Percentiles rank a stretch among this genome's conserved stretches.
phyloP scores from a whole-genome alignment of 371 early-diverging fungal species.

The Mycotypha africana region DNA sequence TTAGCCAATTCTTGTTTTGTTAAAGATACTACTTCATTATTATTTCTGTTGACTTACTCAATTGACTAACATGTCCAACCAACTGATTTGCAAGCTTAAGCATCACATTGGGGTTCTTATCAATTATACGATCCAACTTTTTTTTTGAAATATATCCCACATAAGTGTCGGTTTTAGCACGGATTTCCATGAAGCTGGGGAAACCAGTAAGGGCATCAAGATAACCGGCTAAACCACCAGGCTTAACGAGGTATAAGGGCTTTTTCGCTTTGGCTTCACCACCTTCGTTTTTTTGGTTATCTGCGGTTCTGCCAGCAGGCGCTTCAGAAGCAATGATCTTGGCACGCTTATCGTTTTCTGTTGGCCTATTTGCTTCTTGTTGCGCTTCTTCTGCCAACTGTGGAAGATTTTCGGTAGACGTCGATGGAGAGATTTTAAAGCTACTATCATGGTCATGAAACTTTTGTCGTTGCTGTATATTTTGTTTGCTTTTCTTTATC shows the following conservation, averaged over 20 bases:
- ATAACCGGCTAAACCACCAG: constrained; percentile 92
- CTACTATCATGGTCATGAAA: constrained; percentile 7
- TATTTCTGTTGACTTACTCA: constrained; percentile 44
- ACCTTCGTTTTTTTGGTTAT: constrained; percentile 10
- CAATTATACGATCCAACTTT: constrained; percentile 78
- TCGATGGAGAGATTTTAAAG: constrained; percentile 7
- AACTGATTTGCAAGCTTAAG: constrained; percentile 87
- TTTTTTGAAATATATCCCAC: constrained; percentile 85
- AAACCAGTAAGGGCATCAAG: constrained; percentile 87
- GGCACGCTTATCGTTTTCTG: constrained; percentile 1
- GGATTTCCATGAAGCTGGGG: constrained; percentile 80
- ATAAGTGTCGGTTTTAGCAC: constrained; percentile 75
- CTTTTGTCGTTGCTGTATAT: not conserved
- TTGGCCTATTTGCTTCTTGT: not conserved
- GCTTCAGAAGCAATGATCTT: constrained; percentile 28
- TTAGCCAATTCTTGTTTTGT: not conserved
- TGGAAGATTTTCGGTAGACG: not conserved
- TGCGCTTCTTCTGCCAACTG: too few species aligned
- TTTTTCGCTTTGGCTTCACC: constrained; percentile 22
- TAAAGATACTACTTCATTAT: not conserved
- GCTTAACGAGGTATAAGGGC: constrained; percentile 66
- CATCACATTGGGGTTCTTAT: constrained; percentile 76
- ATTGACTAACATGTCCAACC: constrained; percentile 73
- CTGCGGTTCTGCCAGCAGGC: constrained; percentile 30
- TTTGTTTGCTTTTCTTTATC: not conserved